Conservation (phyloP, 345 rosid species). For the Sapria himalayana region DNA sequence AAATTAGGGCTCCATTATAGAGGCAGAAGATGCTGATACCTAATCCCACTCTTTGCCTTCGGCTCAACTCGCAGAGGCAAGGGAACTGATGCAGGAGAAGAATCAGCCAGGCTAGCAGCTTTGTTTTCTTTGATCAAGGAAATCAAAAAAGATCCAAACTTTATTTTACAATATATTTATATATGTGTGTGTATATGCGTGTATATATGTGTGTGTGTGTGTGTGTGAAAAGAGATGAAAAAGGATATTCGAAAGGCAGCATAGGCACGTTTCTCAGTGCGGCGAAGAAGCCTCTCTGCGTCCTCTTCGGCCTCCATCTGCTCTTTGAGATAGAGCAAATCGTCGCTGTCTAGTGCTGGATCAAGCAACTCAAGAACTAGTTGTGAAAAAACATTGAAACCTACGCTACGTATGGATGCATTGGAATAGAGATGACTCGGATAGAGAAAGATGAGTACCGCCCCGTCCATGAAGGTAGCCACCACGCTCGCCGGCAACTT, state of each 20-base stretch:
- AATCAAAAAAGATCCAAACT: background rate
- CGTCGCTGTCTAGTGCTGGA: constrained; percentile 99
- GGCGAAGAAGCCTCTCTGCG: constrained; percentile 85
- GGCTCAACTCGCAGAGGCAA: constrained; percentile 88
- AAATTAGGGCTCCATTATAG: background rate
- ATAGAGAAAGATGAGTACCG: constrained; percentile 23
- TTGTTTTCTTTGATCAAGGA: constrained; percentile 48
- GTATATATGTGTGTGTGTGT: too few relatives aligned
- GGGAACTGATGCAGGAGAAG: constrained; percentile 63
- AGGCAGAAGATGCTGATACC: constrained; percentile 28
- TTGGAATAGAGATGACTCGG: background rate
- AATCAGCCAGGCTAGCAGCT: constrained; percentile 87
- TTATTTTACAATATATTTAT: too few relatives aligned
- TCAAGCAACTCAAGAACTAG: constrained; percentile 13
- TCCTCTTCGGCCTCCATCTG: constrained; percentile 99
- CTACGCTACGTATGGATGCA: background rate
- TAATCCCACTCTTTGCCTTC: constrained; percentile 83
- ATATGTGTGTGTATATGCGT: too few relatives aligned
- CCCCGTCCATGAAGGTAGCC: constrained; percentile 99
- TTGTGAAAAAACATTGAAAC: background rate
- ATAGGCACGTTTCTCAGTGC: constrained; percentile 92
- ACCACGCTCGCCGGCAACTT: constrained; percentile 99
- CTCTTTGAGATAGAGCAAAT: constrained; percentile 90
- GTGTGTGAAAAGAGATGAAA: too few relatives aligned
- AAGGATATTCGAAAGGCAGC: constrained; percentile 99